Base-by-base conservation (phyloP, 108 stramenopile genomes). In the Chaetoceros muelleri region DNA sequence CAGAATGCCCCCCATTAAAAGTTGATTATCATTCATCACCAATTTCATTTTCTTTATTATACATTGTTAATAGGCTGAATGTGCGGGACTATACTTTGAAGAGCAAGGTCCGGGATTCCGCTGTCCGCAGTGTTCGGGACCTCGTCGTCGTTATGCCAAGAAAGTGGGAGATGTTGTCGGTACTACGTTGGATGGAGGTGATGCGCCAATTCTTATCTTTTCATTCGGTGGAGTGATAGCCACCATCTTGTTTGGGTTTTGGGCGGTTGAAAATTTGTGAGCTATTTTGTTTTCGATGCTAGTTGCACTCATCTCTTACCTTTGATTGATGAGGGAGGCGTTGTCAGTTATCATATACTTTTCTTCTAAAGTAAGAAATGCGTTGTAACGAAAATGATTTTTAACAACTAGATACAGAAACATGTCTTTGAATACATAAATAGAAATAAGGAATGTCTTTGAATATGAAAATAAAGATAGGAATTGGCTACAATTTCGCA, bases 81-180 rank as follows among this genome's bases (percentile, higher is more conserved):
- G 93, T 65, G 90, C 90, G n/a, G 90, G 86, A 8, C 73, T 92
- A 71, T 96, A 81, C 75, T 94, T 96, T 60, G 95, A 88, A 71
- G 87, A 94, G 53, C 89, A 96, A 71, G 83, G 85, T 21, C 70
- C 81, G 17, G 96, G 96, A 28, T 97, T 95, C 62, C 84, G 90
- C 30, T 97, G 96, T 55, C 96, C 96, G 1, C 96, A 97, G 66
- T 97, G 96, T 78, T 83, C 85, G n/a, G 96, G 93, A 45, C 96
- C 96, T 19, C 83, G 96, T 58, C 92, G 94, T 76, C 87, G 96
- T 23, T 97, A 95, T 61, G 96, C 96, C 22, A 97, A 97, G 76
- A 97, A 93, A 74, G 94, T 97, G 10, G 96, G 96, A 25, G 92
- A 97, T 66, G 64, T 81, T 27, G 91, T 95, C 28, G 96, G 96